These are phyloP conservation scores for Vitis amurensis DNA, from an alignment of 164 flowering plant genomes.

Conservation along the genomic window DNA sequence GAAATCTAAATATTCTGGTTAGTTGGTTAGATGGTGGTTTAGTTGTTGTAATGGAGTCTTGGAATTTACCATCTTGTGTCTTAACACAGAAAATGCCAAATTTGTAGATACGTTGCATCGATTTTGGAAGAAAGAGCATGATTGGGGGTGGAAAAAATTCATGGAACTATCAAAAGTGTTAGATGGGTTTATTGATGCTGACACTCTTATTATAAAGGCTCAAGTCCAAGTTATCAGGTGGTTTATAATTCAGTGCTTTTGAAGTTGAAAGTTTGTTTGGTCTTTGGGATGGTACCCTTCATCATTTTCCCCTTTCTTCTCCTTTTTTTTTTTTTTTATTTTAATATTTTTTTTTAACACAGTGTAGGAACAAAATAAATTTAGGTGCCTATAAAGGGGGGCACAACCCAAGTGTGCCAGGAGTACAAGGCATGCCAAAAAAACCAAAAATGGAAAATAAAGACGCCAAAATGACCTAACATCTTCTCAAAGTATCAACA, in stretches of 20 bases:
- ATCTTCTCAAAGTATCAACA: too few species aligned
- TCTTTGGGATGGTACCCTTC: neutral
- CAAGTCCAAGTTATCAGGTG: conserved; percentile 97
- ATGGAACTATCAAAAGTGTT: conserved; percentile 89
- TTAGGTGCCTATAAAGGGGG: too few species aligned
- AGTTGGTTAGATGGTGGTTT: conserved; percentile 18
- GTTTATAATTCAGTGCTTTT: neutral
- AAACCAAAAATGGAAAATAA: too few species aligned
- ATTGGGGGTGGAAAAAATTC: conserved; percentile 99
- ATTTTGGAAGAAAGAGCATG: conserved; percentile 97
- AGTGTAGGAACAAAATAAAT: too few species aligned
- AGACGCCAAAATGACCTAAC: too few species aligned
- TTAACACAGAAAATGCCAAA: conserved; percentile 10
- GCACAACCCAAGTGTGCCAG: too few species aligned
- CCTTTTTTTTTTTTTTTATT: too few species aligned
- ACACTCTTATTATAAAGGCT: conserved; percentile 87
- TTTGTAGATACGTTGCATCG: conserved; percentile 86
- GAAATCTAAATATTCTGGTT: conserved; percentile 94
- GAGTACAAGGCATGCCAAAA: too few species aligned
- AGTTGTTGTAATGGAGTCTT: neutral
- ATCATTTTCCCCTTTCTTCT: neutral
- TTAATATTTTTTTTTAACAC: too few species aligned
- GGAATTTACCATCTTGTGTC: neutral
- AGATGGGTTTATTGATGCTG: conserved; percentile 90
- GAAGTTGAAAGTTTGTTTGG: neutral